These are phyloP conservation scores for Podospora pseudoanserina DNA, from an alignment of 495 filamentous ascomycete genomes.

Conservation along the genomic window DNA sequence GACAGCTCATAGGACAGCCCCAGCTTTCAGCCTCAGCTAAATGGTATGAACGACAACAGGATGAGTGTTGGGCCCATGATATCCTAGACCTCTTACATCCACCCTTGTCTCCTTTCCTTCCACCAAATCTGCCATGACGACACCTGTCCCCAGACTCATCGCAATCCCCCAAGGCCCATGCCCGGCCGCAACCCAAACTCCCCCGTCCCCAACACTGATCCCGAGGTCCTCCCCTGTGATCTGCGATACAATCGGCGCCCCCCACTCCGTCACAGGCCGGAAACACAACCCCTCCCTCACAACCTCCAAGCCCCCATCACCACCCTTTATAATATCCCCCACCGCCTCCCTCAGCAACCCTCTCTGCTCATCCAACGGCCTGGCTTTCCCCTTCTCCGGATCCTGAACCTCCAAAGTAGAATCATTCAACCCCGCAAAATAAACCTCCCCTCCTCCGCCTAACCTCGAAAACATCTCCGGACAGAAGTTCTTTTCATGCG, in stretches of 20 bases:
- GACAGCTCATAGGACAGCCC: too few relatives aligned
- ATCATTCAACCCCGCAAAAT: conserved; percentile 70
- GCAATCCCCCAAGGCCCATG: conserved; percentile 74
- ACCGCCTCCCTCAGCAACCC: conserved; percentile 52
- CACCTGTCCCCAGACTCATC: conserved; percentile 60
- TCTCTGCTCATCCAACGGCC: conserved; percentile 45
- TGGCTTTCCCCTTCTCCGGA: conserved; percentile 44
- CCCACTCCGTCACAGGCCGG: conserved; percentile 61
- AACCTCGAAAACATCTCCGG: conserved; percentile 71
- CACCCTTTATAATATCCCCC: conserved; percentile 50
- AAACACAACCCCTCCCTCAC: conserved; percentile 67
- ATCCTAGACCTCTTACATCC: conserved; percentile 40
- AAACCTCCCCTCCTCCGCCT: conserved; percentile 62
- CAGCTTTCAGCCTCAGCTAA: too few relatives aligned
- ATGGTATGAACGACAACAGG: too few relatives aligned
- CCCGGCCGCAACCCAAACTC: conserved; percentile 68
- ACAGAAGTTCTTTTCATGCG: conserved; percentile 53
- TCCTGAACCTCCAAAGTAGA: conserved; percentile 54
- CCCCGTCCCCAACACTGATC: conserved; percentile 44
- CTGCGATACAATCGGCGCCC: conserved; percentile 57
- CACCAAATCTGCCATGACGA: conserved; percentile 62
- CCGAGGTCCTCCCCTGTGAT: conserved; percentile 56
- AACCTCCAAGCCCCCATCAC: conserved; percentile 56
- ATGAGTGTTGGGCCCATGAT: conserved; percentile 3
- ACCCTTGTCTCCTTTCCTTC: conserved; percentile 46